These are phyloP conservation scores for Croton laevigatus DNA, from an alignment of 441 rosid species.

Conservation along the genomic window DNA sequence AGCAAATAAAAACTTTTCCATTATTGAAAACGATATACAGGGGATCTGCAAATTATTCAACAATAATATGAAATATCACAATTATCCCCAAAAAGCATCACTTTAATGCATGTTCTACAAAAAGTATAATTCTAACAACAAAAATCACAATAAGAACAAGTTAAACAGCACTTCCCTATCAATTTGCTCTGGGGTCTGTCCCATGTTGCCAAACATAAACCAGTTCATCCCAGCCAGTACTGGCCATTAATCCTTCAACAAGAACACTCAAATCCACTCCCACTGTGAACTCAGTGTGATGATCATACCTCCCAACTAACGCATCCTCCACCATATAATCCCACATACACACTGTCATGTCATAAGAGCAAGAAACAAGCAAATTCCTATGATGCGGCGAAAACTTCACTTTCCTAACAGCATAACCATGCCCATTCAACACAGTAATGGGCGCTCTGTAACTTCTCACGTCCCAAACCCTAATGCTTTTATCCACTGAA, in stretches of 20 bases:
- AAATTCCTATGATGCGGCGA: constrained; percentile 76
- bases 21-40: constrained; percentile 19
- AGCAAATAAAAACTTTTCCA: neutral
- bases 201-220: constrained; percentile 95
- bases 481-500: constrained; percentile 70
- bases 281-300: constrained; percentile 79
- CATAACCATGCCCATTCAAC: constrained; percentile 78
- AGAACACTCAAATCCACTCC: constrained; percentile 92
- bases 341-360: constrained; percentile 86
- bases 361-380: constrained; percentile 78
- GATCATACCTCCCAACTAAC: constrained; percentile 71
- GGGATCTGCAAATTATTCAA: constrained; percentile 21
- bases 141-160: neutral
- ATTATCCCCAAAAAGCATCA: neutral
- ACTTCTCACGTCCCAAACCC: constrained; percentile 84
- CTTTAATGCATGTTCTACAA: neutral
- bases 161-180: constrained; percentile 19
- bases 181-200: constrained; percentile 79
- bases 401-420: constrained; percentile 77
- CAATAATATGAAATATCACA: constrained; percentile 3
- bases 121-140: neutral
- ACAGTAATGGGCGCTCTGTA: constrained; percentile 63
- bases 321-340: constrained; percentile 91
- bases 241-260: constrained; percentile 82
- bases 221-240: constrained; percentile 92